phyloP scores from a whole-genome alignment of 1,284 basidiomycete genomes.

The Malassezia sp. region DNA sequence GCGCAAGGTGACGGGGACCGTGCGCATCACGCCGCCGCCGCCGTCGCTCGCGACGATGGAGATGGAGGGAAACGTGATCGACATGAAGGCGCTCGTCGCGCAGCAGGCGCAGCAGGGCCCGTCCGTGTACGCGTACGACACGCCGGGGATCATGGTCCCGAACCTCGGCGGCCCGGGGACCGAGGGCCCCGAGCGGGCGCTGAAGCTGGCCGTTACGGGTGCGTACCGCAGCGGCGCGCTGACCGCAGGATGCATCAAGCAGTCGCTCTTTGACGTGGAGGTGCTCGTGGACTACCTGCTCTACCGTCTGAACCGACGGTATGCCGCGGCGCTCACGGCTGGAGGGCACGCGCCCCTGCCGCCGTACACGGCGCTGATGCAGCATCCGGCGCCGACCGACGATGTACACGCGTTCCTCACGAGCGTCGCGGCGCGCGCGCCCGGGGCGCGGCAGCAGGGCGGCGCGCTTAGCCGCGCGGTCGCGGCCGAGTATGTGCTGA shows the following conservation, averaged over 20 bases:
- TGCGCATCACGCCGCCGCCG: conserved; percentile 34
- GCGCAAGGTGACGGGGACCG: conserved; percentile 41
- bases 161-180: conserved; percentile 73
- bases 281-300: conserved; percentile 73
- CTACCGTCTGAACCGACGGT: conserved; percentile 71
- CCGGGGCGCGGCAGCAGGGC: conserved; percentile 31
- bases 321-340: not conserved
- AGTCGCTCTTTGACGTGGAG: conserved; percentile 76
- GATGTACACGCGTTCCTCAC: conserved; percentile 21
- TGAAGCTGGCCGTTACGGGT: conserved; percentile 85
- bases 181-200: conserved; percentile 69
- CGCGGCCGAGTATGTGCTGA: conserved; percentile 34
- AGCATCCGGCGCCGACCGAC: conserved; percentile 25
- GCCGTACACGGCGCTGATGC: conserved; percentile 13
- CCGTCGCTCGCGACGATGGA: conserved; percentile 15
- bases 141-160: conserved; percentile 92
- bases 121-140: conserved; percentile 87
- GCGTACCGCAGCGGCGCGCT: too few species aligned
- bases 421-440: conserved; percentile 29
- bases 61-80: not conserved
- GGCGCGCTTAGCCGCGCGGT: conserved; percentile 27
- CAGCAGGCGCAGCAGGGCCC: conserved; percentile 67
- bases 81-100: conserved; percentile 38
- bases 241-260: conserved; percentile 82
- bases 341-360: conserved; percentile 10